Conservation (phyloP, 305 asterid genomes). For the Fraxinus platypoda region DNA sequence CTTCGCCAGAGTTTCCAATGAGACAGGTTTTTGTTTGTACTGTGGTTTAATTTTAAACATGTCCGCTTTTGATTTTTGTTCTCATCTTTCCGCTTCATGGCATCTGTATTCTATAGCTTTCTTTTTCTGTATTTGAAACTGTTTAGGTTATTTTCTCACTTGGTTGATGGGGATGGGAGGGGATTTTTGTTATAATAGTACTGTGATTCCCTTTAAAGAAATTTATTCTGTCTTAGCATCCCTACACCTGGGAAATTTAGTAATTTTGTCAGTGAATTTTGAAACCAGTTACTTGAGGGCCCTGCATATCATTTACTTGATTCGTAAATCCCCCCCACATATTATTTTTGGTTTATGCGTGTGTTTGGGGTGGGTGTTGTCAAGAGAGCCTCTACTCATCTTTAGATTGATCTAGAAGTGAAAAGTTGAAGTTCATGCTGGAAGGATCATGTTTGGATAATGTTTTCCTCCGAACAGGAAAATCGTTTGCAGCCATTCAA, state of each 20-base stretch:
- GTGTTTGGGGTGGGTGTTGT: background rate
- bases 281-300: too few species aligned
- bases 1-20: slow-evolving; percentile 71
- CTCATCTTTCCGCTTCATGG: background rate
- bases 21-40: slow-evolving; percentile 45
- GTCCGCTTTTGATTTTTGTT: background rate
- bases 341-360: background rate
- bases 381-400: background rate
- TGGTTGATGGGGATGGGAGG: background rate
- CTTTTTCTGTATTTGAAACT: background rate
- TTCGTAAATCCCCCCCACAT: too few species aligned
- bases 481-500: slow-evolving; percentile 64
- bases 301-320: too few species aligned
- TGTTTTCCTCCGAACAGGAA: slow-evolving; percentile 44
- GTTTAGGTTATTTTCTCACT: background rate
- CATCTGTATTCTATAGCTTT: background rate
- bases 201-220: background rate
- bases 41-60: background rate
- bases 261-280: too few species aligned
- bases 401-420: background rate
- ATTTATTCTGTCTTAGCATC: background rate
- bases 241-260: too few species aligned
- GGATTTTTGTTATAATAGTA: background rate
- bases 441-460: background rate
- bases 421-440: background rate